Base-by-base conservation (phyloP, 2,329 filamentous ascomycete genomes). In the Phialophora expanda region DNA sequence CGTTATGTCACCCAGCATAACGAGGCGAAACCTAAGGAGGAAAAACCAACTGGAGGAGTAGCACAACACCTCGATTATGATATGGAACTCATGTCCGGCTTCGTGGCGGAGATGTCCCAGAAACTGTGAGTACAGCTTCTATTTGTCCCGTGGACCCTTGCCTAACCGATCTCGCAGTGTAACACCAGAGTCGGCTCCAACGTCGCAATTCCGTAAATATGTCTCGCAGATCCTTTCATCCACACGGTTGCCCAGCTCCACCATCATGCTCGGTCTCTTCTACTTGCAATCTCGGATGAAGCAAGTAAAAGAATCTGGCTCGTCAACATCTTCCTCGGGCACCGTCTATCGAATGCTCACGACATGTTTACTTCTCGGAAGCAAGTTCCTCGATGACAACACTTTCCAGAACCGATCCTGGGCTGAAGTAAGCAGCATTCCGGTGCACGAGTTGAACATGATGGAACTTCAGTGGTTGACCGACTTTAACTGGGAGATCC, bases 331-430 rank as follows among this genome's bases (percentile, higher is more conserved):
- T 58, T 82, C 81, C 48, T 86, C 82, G 62, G 90, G 89, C 51
- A 89, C 95, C 75, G 86, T 96, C 62, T 96, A 94, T 84, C 90
- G 92, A 67, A 89, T 96, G 81, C 85, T 97, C 70, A 96, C 93
- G 6, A 90, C 94, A 44, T 88, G 90, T 7, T 82, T 97, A 64
- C 85, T 97, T 59, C 84, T 97, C 61, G 93, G 92, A 66, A 96
- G 92, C 87, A 97, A 97, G 81, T 97, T 97, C 75, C 83, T 97
- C 71, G 93, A 97, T 75, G 93, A 97, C 83, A 97, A 97, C 80
- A 97, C 93, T 5, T 97, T 97, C 80, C 93, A 97, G 84, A 97
- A 97, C 81, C 90, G 92, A 62, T 97, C 93, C 1, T 97, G 93
- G 93, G 92, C 93, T 4, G 93, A 97, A 76, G 93, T 97, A 60